A percentile compares a stretch with the other conserved stretches of the same genome.
Evolutionary conservation across 495 filamentous ascomycete genomes (phyloP).

Genomic region (Penicillium atrosanguineum): DNA sequence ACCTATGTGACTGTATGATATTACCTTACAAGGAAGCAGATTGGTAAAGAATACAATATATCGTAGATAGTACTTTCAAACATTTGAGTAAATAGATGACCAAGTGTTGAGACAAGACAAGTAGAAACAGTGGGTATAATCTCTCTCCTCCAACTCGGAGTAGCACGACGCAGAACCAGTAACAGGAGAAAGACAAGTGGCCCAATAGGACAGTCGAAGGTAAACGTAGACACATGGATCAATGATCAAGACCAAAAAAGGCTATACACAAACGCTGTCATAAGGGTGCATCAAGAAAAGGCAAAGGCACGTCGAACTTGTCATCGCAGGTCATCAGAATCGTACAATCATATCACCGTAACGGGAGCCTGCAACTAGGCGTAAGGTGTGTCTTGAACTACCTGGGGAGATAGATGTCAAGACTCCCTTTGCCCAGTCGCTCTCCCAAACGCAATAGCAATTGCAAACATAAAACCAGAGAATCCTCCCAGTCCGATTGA

Average conservation of each 20-base stretch:
- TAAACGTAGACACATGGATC: conserved; percentile 5
- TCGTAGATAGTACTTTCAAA: not conserved
- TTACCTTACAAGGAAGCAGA: not conserved
- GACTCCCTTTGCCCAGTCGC: not conserved
- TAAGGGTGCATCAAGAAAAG: conserved; percentile 16
- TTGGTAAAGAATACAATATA: not conserved
- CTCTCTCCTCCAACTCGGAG: conserved; percentile 23
- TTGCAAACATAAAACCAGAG: conserved; percentile 26
- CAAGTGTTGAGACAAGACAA: conserved; percentile 27
- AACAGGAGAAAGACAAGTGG: conserved; percentile 17
- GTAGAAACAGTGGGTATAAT: conserved; percentile 28
- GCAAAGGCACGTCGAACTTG: conserved; percentile 35
- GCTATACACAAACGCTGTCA: conserved; percentile 24
- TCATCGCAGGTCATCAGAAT: conserved; percentile 50
- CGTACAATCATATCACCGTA: conserved; percentile 48
- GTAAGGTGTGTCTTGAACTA: not conserved
- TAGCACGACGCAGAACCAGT: conserved; percentile 7
- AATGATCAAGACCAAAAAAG: conserved; percentile 10
- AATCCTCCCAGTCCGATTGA: conserved; percentile 25
- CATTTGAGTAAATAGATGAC: conserved; percentile 20
- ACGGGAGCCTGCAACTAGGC: conserved; percentile 17
- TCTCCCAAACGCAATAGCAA: conserved; percentile 16
- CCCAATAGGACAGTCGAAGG: conserved; percentile 7
- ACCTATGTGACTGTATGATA: not conserved
- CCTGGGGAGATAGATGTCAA: conserved; percentile 1